These are phyloP conservation scores for Triticum urartu DNA, from an alignment of 176 grass and related monocot genomes.

Conservation along the genomic window DNA sequence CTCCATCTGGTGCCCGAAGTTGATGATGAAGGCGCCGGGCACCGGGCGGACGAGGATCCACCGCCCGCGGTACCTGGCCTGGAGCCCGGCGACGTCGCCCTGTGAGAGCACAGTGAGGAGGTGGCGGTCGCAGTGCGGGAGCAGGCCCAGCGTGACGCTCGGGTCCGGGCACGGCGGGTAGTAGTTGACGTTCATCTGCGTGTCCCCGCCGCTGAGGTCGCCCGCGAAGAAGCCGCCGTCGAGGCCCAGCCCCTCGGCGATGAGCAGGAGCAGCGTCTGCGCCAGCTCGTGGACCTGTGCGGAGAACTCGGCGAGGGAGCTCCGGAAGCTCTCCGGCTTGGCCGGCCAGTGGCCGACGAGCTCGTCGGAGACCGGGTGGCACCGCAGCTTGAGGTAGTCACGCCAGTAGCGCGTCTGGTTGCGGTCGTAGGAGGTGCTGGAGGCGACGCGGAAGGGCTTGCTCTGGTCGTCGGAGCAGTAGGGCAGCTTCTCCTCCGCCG, in stretches of 20 bases:
- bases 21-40: slow-evolving; percentile 33
- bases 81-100: slow-evolving; percentile 34
- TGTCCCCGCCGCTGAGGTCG: neutral
- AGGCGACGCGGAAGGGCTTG: slow-evolving; percentile 1
- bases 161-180: slow-evolving; percentile 36
- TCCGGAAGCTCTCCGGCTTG: slow-evolving; percentile 33
- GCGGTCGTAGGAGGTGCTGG: slow-evolving; percentile 45
- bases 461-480: slow-evolving; percentile 5
- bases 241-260: slow-evolving; percentile 31
- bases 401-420: slow-evolving; percentile 48
- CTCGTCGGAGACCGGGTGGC: neutral
- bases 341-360: slow-evolving; percentile 27
- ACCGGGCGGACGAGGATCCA: slow-evolving; percentile 25
- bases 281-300: slow-evolving; percentile 25
- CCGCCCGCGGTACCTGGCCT: slow-evolving; percentile 25
- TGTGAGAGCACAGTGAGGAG: slow-evolving; percentile 37
- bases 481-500: slow-evolving; percentile 1
- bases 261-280: slow-evolving; percentile 23
- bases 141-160: neutral
- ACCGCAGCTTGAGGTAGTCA: slow-evolving; percentile 43
- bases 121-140: neutral
- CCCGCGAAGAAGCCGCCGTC: neutral
- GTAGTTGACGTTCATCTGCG: slow-evolving; percentile 37
- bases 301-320: slow-evolving; percentile 34
- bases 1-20: slow-evolving; percentile 55